phyloP scores from a whole-genome alignment of 257 asterid genomes.

The Thymus quinquecostatus region DNA sequence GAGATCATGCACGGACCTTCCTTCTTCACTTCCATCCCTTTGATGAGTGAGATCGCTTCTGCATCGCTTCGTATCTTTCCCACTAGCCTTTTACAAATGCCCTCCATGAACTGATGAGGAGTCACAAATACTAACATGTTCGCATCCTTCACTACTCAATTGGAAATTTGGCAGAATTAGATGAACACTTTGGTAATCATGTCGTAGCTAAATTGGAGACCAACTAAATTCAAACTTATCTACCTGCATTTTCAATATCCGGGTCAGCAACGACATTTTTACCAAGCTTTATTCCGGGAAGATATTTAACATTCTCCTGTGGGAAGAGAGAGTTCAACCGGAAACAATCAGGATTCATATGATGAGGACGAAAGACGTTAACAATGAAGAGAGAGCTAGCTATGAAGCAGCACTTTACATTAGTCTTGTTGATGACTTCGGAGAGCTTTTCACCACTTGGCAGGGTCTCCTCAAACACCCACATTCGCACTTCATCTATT shows the following conservation, averaged over 20 bases:
- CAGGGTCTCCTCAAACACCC: conserved; percentile 78
- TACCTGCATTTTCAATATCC: conserved; percentile 78
- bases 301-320: conserved; percentile 92
- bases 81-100: conserved; percentile 66
- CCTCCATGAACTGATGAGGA: conserved; percentile 98
- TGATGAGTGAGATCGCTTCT: conserved; percentile 78
- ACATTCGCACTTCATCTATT: conserved; percentile 85
- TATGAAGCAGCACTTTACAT: conserved; percentile 42
- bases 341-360: background rate
- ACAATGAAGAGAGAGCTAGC: conserved; percentile 14
- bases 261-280: conserved; percentile 85
- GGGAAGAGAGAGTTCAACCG: background rate
- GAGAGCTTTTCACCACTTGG: conserved; percentile 72
- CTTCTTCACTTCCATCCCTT: conserved; percentile 94
- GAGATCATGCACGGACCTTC: conserved; percentile 98
- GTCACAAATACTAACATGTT: conserved; percentile 88
- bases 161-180: conserved; percentile 4
- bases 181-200: conserved; percentile 13
- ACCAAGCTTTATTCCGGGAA: conserved; percentile 83
- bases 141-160: conserved; percentile 70
- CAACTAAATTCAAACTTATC: background rate
- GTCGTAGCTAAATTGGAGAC: background rate
- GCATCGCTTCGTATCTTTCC: conserved; percentile 70
- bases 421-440: conserved; percentile 64
- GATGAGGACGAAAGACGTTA: background rate